Percentiles rank a stretch among this genome's conserved stretches.
Conservation (phyloP, 805 yeast species). For the Ogataea parapolymorpha region DNA sequence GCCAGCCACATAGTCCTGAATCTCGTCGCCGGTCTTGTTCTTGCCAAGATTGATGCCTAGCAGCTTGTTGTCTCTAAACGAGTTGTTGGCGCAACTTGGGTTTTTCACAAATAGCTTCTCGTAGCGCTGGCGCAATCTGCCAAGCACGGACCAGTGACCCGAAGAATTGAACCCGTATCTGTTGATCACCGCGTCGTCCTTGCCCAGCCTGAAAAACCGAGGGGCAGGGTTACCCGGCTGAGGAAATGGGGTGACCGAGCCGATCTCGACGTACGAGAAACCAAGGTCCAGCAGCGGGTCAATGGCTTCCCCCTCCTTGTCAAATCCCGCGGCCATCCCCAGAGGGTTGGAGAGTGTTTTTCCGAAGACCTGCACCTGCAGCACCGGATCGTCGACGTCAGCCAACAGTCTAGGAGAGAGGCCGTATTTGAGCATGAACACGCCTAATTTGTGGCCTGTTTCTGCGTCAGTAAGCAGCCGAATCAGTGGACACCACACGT, state of each 20-base stretch:
- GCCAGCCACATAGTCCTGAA: constrained; percentile 80
- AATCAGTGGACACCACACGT: constrained; percentile 71
- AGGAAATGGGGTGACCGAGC: constrained; percentile 87
- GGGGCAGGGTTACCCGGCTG: constrained; percentile 97
- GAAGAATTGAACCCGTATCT: constrained; percentile 92
- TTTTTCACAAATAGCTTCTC: constrained; percentile 34
- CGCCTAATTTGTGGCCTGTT: constrained; percentile 75
- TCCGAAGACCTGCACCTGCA: constrained; percentile 66
- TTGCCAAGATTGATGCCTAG: constrained; percentile 88
- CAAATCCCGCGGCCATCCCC: constrained; percentile 95
- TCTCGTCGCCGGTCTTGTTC: constrained; percentile 88
- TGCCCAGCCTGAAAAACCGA: constrained; percentile 78
- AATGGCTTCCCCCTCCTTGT: constrained; percentile 88
- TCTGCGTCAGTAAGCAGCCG: constrained; percentile 78
- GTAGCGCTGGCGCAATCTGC: constrained; percentile 64
- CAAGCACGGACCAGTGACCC: constrained; percentile 76
- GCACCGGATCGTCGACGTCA: constrained; percentile 48
- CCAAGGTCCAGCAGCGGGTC: constrained; percentile 77
- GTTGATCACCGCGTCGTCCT: constrained; percentile 89
- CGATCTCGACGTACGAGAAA: constrained; percentile 87
- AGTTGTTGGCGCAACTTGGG: constrained; percentile 24
- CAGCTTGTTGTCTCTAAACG: constrained; percentile 62
- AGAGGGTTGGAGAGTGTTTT: constrained; percentile 66
- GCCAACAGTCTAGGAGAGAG: constrained; percentile 57
- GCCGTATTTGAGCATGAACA: constrained; percentile 65